Conservation (phyloP, 176 grass and related monocot genomes). For the Zea mays region DNA sequence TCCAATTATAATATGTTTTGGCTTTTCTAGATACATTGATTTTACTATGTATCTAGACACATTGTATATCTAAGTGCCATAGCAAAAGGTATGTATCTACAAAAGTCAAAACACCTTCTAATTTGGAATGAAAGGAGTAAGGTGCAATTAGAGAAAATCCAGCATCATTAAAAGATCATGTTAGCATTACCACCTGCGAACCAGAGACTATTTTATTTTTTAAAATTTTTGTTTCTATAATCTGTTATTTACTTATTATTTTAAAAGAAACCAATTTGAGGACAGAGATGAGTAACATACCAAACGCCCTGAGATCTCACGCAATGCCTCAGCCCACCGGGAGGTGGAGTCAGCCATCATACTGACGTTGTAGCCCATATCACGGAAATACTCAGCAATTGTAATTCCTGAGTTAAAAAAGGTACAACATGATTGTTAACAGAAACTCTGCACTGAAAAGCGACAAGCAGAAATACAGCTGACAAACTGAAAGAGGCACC, state of each 20-base stretch:
- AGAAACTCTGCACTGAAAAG: background rate
- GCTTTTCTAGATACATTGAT: background rate
- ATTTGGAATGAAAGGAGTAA: background rate
- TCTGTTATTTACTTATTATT: background rate
- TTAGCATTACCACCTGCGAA: background rate
- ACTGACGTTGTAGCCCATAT: slow-evolving; percentile 96
- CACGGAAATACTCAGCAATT: slow-evolving; percentile 89
- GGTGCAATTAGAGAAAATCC: background rate
- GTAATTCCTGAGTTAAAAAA: slow-evolving; percentile 57
- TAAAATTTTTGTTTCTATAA: background rate
- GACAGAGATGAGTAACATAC: slow-evolving; percentile 30
- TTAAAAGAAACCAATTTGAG: background rate
- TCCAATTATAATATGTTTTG: background rate
- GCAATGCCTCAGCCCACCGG: slow-evolving; percentile 78
- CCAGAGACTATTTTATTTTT: background rate
- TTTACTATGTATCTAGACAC: background rate
- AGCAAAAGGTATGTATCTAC: background rate
- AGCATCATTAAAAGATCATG: slow-evolving; percentile 7
- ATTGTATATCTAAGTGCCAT: background rate
- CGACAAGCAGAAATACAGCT: background rate
- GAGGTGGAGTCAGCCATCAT: slow-evolving; percentile 99
- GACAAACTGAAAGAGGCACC: background rate
- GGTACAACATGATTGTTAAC: slow-evolving; percentile 25
- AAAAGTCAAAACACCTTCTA: background rate
- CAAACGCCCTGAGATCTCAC: slow-evolving; percentile 70